These are phyloP conservation scores for Phytopythium sindhum DNA, from an alignment of 352 stramenopile genomes.

Conservation along the genomic window DNA sequence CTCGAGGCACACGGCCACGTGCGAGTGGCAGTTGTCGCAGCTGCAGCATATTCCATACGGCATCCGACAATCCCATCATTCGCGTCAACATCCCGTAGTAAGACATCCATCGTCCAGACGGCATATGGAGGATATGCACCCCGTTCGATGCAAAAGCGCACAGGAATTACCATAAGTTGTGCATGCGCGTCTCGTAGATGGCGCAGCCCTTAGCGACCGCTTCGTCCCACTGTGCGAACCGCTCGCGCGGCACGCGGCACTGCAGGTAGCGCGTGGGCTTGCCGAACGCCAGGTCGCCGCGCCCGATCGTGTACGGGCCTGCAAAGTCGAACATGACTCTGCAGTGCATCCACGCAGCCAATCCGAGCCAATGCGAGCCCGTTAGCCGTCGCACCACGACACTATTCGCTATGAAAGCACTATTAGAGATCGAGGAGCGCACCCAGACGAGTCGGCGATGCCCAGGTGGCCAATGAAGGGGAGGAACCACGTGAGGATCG, in stretches of 20 bases:
- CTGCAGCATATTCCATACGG: constrained; percentile 6
- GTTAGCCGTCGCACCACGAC: not conserved
- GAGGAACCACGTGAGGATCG: constrained; percentile 89
- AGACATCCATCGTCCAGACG: not conserved
- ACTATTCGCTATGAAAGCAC: not conserved
- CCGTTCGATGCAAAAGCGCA: too few species aligned
- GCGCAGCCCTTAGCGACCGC: constrained; percentile 84
- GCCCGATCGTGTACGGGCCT: constrained; percentile 91
- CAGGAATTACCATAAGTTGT: constrained; percentile 86
- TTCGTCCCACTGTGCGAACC: constrained; percentile 87
- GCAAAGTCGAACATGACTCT: constrained; percentile 96
- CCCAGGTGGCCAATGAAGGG: constrained; percentile 97
- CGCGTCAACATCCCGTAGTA: not conserved
- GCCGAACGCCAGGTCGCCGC: constrained; percentile 88
- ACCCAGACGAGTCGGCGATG: constrained; percentile 88
- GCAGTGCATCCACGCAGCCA: too few species aligned
- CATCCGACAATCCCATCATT: not conserved
- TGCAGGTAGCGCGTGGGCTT: constrained; percentile 88
- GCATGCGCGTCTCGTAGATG: constrained; percentile 93
- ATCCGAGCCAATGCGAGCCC: constrained; percentile 2
- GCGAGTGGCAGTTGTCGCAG: constrained; percentile 97
- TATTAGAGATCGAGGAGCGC: not conserved
- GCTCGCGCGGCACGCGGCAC: constrained; percentile 38
- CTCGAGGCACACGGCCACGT: constrained; percentile 88
- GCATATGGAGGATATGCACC: not conserved